Conservation (phyloP, 2,329 filamentous ascomycete species). For the Paradendryphiella salina region DNA sequence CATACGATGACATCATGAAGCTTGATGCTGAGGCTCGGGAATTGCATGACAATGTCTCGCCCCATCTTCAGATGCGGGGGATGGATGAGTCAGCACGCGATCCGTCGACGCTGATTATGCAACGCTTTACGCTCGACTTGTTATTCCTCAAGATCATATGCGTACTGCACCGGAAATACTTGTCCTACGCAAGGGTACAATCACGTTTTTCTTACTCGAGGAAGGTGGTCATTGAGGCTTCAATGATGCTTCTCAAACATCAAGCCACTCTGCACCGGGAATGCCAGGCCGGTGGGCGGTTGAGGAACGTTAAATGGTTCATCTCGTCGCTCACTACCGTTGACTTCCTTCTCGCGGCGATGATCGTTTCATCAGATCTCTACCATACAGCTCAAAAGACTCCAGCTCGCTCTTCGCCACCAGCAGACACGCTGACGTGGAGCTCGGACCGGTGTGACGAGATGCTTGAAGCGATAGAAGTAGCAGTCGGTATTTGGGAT, state of each 20-base stretch:
- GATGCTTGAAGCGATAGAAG: slow-evolving; percentile 76
- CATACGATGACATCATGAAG: slow-evolving; percentile 65
- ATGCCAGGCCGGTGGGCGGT: slow-evolving; percentile 69
- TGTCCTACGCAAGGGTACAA: slow-evolving; percentile 73
- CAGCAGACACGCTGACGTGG: slow-evolving; percentile 50
- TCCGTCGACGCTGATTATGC: slow-evolving; percentile 69
- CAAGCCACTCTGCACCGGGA: slow-evolving; percentile 76
- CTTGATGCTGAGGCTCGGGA: slow-evolving; percentile 62
- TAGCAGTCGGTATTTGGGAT: slow-evolving; percentile 78
- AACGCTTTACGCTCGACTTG: slow-evolving; percentile 80
- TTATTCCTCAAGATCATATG: slow-evolving; percentile 88
- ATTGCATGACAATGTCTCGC: slow-evolving; percentile 68
- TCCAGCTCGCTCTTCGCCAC: slow-evolving; percentile 40
- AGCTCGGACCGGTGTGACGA: slow-evolving; percentile 61
- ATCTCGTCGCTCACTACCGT: slow-evolving; percentile 77
- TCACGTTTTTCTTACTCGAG: slow-evolving; percentile 82
- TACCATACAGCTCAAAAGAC: slow-evolving; percentile 64
- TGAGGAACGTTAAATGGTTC: slow-evolving; percentile 76
- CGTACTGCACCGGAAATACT: slow-evolving; percentile 84
- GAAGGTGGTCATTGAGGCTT: slow-evolving; percentile 81
- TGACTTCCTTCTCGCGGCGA: slow-evolving; percentile 84
- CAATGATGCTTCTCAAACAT: slow-evolving; percentile 77
- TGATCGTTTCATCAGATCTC: slow-evolving; percentile 80
- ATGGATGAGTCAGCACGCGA: slow-evolving; percentile 76
- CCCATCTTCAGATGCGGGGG: slow-evolving; percentile 74